phyloP scores from a whole-genome alignment of 2,329 filamentous ascomycete genomes.

The Talaromyces sp. region DNA sequence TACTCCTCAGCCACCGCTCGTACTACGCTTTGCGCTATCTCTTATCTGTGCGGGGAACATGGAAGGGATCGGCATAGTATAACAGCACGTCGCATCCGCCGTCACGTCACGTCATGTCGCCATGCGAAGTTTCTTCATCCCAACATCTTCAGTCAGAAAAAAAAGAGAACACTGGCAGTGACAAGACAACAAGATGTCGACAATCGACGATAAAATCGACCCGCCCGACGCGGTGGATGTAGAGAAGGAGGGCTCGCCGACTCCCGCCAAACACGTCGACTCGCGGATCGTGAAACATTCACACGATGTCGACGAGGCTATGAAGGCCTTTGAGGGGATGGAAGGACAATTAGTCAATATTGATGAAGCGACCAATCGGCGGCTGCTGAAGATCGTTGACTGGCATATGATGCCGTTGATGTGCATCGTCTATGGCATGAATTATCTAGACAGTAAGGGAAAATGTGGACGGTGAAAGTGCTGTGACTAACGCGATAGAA shows the following conservation, averaged over 20 bases:
- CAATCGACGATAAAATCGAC: constrained; percentile 38
- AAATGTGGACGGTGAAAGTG: background rate
- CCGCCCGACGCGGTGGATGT: constrained; percentile 15
- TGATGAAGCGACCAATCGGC: constrained; percentile 52
- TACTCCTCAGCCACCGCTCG: background rate
- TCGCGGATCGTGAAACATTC: constrained; percentile 45
- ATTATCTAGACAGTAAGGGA: constrained; percentile 47
- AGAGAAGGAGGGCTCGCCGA: constrained; percentile 12
- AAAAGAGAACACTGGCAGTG: background rate
- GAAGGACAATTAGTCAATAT: constrained; percentile 48
- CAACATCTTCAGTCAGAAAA: background rate
- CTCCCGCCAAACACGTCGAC: constrained; percentile 15
- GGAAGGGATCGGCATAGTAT: background rate
- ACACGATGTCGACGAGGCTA: constrained; percentile 55
- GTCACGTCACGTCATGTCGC: background rate
- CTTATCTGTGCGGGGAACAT: background rate
- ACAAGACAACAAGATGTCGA: constrained; percentile 11
- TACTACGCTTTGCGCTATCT: background rate
- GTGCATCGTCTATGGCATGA: constrained; percentile 54
- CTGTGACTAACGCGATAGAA: constrained; percentile 11
- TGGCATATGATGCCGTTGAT: constrained; percentile 56
- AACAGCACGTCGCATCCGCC: background rate
- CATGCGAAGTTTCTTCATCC: background rate
- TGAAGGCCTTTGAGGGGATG: constrained; percentile 49
- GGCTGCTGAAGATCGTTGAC: constrained; percentile 58